Evolutionary conservation across 2,329 filamentous ascomycete genomes (phyloP), one percentile per base, ranked within the genome.

Genomic region (Nemania diffusa): DNA sequence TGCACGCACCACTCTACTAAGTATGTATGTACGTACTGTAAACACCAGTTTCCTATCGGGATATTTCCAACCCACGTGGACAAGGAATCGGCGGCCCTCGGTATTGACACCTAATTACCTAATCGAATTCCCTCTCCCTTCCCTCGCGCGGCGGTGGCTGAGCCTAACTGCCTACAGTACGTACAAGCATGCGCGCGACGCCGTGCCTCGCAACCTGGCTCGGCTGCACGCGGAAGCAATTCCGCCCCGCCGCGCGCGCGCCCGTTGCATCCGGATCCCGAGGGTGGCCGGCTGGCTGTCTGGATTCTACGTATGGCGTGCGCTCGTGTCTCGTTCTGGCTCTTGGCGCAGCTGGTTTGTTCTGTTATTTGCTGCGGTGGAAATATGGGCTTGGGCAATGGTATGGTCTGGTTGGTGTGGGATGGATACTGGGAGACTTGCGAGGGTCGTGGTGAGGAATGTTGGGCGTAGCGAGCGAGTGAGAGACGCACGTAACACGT

Each of bases 151-250:
- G 13, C 11, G 17, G 17, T 40, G 37, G 37, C 15, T 5, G 37
- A 40, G 37, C 11, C 37, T 40, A 40, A 40, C 37, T 40, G 17
- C 37, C 15, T 15, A 40, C 5, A 40, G 13, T 11, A 11, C 11
- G 11, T 40, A 17, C 37, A 15, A 5, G 15, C 37, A n/a, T n/a
- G n/a, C n/a, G n/a, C n/a, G n/a, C n/a, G n/a, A n/a, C n/a, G n/a
- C n/a, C n/a, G n/a, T n/a, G n/a, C n/a, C n/a, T n/a, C n/a, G n/a
- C n/a, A n/a, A n/a, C n/a, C n/a, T n/a, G n/a, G n/a, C n/a, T n/a
- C n/a, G n/a, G n/a, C n/a, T n/a, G 50, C 26, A 34, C 20, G 50
- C 50, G 50, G 50, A 53, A 53, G 26, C 17, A n/a, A 20, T 53
- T 53, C 50, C 50, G 50, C 50, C 15, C 50, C 50, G 50, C 24